Percentiles rank a stretch among this genome's conserved stretches.
Conservation (phyloP, 306 rosid species). For the Trifolium subterraneum region DNA sequence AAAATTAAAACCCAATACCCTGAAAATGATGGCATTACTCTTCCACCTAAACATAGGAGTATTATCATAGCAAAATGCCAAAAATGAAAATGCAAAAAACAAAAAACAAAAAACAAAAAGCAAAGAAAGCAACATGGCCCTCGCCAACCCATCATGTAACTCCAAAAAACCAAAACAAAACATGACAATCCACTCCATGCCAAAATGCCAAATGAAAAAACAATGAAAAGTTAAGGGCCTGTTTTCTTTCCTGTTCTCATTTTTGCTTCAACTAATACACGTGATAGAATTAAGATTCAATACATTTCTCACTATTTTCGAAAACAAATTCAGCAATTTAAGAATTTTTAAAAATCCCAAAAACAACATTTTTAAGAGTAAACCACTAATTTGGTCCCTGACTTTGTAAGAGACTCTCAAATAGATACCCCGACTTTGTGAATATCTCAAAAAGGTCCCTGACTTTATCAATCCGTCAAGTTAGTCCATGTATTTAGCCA, state of each 20-base stretch:
- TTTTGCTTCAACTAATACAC: neutral
- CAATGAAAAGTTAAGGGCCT: neutral
- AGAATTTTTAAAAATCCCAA: neutral
- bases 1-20: neutral
- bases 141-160: conserved; percentile 1
- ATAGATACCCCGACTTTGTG: no score
- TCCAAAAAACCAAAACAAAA: conserved; percentile 29
- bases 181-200: conserved; percentile 11
- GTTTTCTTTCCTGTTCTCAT: neutral
- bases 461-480: no score
- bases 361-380: neutral
- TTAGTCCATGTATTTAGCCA: no score
- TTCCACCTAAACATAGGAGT: conserved; percentile 16
- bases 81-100: conserved; percentile 11
- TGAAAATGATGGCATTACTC: conserved; percentile 16
- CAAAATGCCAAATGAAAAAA: neutral
- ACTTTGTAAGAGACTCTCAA: no score
- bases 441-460: no score
- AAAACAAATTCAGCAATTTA: neutral
- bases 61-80: conserved; percentile 27
- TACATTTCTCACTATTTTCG: neutral
- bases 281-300: neutral
- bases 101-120: neutral
- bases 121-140: neutral
- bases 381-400: no score